Percentiles rank a stretch among this genome's conserved stretches.
Conservation (phyloP, 129 eudicot genomes). For the Sambucus nigra region DNA sequence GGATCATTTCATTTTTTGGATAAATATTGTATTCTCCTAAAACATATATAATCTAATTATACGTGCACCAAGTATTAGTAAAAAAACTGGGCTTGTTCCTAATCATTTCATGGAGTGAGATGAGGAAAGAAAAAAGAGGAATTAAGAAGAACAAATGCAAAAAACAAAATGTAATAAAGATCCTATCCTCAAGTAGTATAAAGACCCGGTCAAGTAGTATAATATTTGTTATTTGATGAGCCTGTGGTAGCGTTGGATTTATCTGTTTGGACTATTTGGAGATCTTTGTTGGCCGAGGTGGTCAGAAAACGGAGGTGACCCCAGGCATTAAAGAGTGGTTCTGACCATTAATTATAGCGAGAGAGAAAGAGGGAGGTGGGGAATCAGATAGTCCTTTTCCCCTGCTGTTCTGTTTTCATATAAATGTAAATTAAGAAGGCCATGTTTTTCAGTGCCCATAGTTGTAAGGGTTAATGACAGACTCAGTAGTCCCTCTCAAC, state of each 20-base stretch:
- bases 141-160: too few species aligned
- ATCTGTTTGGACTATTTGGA: conserved; percentile 24
- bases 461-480: conserved; percentile 15
- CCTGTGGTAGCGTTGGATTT: conserved; percentile 18
- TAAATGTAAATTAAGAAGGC: conserved; percentile 9
- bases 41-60: too few species aligned
- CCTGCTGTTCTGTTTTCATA: conserved; percentile 4
- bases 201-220: too few species aligned
- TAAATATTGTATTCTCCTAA: too few species aligned
- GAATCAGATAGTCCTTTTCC: conserved; percentile 14
- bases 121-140: too few species aligned
- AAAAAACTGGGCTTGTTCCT: too few species aligned
- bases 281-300: conserved; percentile 29
- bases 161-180: too few species aligned
- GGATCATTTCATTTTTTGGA: too few species aligned
- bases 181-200: too few species aligned
- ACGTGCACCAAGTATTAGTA: too few species aligned
- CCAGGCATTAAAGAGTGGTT: conserved; percentile 14
- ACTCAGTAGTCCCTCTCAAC: conserved; percentile 24
- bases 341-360: conserved; percentile 1
- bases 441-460: conserved; percentile 38
- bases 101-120: too few species aligned
- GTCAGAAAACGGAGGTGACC: conserved; percentile 19
- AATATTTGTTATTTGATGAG: too few species aligned
- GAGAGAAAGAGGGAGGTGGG: conserved; percentile 11